Base-by-base conservation (phyloP, 176 grass and related monocot genomes). In the Aechmea fasciata region DNA sequence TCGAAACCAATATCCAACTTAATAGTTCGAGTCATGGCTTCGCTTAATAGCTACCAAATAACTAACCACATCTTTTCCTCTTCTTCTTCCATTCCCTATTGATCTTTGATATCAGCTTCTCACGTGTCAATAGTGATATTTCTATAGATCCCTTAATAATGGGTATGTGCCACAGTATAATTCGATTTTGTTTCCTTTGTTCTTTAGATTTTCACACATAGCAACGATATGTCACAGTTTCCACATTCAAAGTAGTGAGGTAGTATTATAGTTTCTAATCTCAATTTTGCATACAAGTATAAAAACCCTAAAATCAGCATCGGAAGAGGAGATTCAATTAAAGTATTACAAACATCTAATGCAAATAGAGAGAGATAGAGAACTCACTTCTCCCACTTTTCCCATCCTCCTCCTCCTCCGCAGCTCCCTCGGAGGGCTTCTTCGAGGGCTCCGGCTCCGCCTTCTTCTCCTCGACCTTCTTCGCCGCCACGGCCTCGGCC, bases 311-410 rank as follows among this genome's bases (percentile, higher is more conserved):
- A 61, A 59, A 61, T 61, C 20, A 19, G 13, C 55, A 61, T n/a
- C 15, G 55, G 33, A 61, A n/a, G 55, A 64, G 12, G 11, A 79
- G 41, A 53, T 47, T 47, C 26, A n/a, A 74, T 28, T 12, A 48
- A 24, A 76, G 10, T 25, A 52, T 41, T 15, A 2, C 13, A 5
- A n/a, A 10, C 52, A 0, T 10, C 8, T 28, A 53, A n/a, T 49
- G 24, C 26, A n/a, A n/a, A 48, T 4, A 18, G 33, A 24, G 4
- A 33, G 14, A 17, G 68, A 79, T 2, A 77, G 67, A 63, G 49
- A 52, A 71, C 86, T 87, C 23, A 90, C 91, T 79, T 63, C 18
- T 80, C 52, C 84, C 64, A 33, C 85, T 82, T 61, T 76, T 52
- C 41, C 63, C 87, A 52, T 81, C 75, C 54, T 83, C 68, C 10